These are phyloP conservation scores for Mycena sanguinolenta DNA, from an alignment of 768 basidiomycete genomes.

Conservation along the genomic window DNA sequence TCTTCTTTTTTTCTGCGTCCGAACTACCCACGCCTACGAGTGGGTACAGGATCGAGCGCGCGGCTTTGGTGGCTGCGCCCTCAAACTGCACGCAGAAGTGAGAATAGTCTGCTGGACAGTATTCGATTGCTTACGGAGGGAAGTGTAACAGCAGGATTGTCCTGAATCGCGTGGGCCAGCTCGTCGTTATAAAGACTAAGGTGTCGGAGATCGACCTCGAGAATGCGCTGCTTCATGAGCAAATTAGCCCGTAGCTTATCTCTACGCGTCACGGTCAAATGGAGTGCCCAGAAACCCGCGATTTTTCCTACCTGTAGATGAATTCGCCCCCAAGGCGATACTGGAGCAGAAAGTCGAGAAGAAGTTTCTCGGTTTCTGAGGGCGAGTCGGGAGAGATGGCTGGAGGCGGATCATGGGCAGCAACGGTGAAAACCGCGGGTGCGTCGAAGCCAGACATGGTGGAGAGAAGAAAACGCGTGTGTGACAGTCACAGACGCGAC, in stretches of 20 bases:
- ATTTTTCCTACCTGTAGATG: conserved; percentile 80
- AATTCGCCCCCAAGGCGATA: conserved; percentile 93
- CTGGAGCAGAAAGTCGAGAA: conserved; percentile 88
- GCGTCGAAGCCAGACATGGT: conserved; percentile 91
- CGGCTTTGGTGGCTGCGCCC: conserved; percentile 88
- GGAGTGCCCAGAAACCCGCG: not conserved
- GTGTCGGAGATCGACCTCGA: conserved; percentile 89
- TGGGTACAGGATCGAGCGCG: conserved; percentile 87
- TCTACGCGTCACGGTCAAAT: conserved; percentile 49
- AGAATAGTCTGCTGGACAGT: not conserved
- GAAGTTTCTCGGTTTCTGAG: conserved; percentile 83
- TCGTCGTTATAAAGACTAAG: conserved; percentile 92
- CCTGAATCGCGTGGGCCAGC: conserved; percentile 91
- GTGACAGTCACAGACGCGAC: not conserved
- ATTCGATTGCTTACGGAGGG: conserved; percentile 74
- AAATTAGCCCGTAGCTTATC: conserved; percentile 93
- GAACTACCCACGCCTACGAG: conserved; percentile 66
- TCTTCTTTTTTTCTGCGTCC: conserved; percentile 60
- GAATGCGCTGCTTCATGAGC: conserved; percentile 86
- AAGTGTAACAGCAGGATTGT: conserved; percentile 88
- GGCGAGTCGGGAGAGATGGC: conserved; percentile 76
- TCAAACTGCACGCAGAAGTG: conserved; percentile 76
- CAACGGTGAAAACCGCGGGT: conserved; percentile 84
- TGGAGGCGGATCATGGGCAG: conserved; percentile 75
- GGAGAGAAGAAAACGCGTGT: conserved; percentile 20